These are phyloP conservation scores for Neonectria sp. DNA, from an alignment of 2,329 filamentous ascomycete genomes.

Conservation along the genomic window DNA sequence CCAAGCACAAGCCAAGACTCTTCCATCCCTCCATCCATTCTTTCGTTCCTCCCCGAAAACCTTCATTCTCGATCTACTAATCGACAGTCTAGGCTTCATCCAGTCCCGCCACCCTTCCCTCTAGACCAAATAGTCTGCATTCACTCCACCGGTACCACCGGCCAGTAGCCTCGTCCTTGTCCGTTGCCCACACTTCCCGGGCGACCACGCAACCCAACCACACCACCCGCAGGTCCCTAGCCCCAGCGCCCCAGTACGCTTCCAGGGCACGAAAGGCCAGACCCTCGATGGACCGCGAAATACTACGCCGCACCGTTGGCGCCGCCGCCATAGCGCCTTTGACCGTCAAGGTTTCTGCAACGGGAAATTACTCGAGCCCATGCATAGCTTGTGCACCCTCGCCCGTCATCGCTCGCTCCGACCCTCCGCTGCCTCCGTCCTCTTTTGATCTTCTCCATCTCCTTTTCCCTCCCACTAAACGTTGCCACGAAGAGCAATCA, in stretches of 20 bases:
- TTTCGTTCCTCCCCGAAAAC: background rate
- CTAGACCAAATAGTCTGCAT: background rate
- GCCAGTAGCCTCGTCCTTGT: background rate
- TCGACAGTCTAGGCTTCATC: background rate
- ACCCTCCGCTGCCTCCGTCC: background rate
- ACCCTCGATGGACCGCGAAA: conserved; percentile 23
- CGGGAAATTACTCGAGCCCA: conserved; percentile 40
- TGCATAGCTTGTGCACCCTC: background rate
- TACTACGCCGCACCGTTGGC: conserved; percentile 47
- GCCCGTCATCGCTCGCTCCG: too few relatives aligned
- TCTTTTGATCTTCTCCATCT: background rate
- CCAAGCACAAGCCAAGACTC: too few relatives aligned
- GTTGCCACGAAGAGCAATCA: background rate
- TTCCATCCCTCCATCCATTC: too few relatives aligned
- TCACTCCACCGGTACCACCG: background rate
- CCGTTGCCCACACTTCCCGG: background rate
- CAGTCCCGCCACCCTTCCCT: background rate
- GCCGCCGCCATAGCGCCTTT: conserved; percentile 42
- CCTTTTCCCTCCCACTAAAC: background rate
- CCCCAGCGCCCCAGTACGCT: background rate
- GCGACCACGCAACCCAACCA: background rate
- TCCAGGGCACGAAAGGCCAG: conserved; percentile 16
- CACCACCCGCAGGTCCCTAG: background rate
- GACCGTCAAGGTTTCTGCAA: conserved; percentile 47
- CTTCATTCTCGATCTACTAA: background rate